These are phyloP conservation scores for Umbelopsis ramanniana DNA, from an alignment of 192 early-diverging fungal genomes.

Conservation along the genomic window DNA sequence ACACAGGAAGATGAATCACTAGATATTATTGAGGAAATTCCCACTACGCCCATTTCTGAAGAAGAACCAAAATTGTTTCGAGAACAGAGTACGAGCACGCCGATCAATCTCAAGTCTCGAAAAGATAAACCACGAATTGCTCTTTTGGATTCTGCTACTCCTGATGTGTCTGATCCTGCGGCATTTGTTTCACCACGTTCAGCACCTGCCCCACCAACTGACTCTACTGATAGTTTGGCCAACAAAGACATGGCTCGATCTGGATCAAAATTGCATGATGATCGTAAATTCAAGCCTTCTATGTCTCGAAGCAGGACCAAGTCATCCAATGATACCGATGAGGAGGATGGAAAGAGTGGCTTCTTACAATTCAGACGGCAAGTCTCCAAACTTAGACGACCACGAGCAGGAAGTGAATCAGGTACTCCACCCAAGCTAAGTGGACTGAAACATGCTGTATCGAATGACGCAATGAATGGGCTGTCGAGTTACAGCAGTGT, in stretches of 20 bases:
- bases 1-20: background rate
- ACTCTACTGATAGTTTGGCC: background rate
- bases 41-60: background rate
- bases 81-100: background rate
- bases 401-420: slow-evolving; percentile 11
- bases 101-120: background rate
- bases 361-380: slow-evolving; percentile 13
- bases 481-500: background rate
- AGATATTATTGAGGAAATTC: background rate
- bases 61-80: background rate
- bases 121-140: slow-evolving; percentile 20
- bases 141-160: background rate
- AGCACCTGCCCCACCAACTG: slow-evolving; percentile 7
- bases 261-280: background rate
- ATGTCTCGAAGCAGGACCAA: slow-evolving; percentile 3
- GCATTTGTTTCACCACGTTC: slow-evolving; percentile 20
- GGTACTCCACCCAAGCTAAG: background rate
- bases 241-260: background rate
- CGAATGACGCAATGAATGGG: background rate
- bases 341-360: background rate
- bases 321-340: slow-evolving; percentile 4
- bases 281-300: background rate
- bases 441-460: slow-evolving; percentile 6
- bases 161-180: slow-evolving; percentile 9
- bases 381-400: slow-evolving; percentile 17